phyloP scores from a whole-genome alignment of 176 grass and related monocot species.

The Oryza longistaminata region DNA sequence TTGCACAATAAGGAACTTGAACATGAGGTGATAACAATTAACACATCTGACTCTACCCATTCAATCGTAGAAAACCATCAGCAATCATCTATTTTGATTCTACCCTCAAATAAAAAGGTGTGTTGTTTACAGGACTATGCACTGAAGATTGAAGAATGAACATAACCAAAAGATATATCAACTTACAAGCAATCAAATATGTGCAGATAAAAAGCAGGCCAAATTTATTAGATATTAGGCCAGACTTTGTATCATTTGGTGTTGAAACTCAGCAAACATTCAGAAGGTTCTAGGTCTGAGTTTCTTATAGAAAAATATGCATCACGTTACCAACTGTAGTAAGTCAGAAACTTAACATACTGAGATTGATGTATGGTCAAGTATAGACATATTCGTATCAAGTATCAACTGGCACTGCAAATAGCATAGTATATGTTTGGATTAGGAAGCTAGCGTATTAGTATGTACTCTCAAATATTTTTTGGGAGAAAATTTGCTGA shows the following conservation, averaged over 20 bases:
- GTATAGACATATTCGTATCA: not conserved
- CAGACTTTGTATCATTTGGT: not conserved
- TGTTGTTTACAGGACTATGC: not conserved
- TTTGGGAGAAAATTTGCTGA: not conserved
- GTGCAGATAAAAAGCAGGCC: not conserved
- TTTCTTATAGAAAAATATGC: not conserved
- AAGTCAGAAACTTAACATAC: not conserved
- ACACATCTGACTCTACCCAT: not conserved
- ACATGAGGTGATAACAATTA: not conserved
- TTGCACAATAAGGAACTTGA: not conserved
- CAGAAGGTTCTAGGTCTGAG: not conserved
- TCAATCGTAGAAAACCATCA: not conserved
- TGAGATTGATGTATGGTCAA: not conserved
- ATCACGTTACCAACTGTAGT: not conserved
- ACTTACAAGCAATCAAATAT: not conserved
- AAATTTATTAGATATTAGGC: not conserved
- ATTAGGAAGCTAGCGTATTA: not conserved
- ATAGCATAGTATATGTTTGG: not conserved
- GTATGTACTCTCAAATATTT: not conserved
- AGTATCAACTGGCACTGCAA: not conserved
- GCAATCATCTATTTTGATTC: too few species aligned
- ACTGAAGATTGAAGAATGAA: not conserved
- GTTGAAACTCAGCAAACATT: not conserved
- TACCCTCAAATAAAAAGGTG: not conserved
- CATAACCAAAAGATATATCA: not conserved